Percentiles rank a stretch among this genome's conserved stretches.
Evolutionary conservation across 495 filamentous ascomycete genomes (phyloP).

Genomic region (Hypoxylon lienhwacheense): DNA sequence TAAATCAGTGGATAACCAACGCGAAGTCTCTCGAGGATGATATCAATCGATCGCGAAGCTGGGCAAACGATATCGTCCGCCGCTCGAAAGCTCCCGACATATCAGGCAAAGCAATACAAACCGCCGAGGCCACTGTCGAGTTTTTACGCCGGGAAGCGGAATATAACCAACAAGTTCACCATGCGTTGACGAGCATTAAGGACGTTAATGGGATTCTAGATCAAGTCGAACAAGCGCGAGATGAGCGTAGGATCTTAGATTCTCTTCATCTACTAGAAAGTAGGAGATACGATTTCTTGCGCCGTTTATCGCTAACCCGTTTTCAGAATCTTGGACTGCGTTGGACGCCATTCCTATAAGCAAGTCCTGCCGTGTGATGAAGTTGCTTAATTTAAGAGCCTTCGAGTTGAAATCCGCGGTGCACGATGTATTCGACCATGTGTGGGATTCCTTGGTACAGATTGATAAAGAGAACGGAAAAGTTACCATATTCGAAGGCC

Average conservation of each 20-base stretch:
- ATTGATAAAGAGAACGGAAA: constrained; percentile 53
- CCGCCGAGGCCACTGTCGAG: constrained; percentile 67
- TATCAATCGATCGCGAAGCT: constrained; percentile 69
- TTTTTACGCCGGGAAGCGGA: constrained; percentile 74
- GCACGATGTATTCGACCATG: constrained; percentile 58
- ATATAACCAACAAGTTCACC: constrained; percentile 71
- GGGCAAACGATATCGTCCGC: constrained; percentile 73
- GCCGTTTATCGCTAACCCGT: neutral
- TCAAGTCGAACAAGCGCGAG: constrained; percentile 53
- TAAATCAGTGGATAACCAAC: constrained; percentile 81
- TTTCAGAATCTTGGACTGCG: constrained; percentile 50
- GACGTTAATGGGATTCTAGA: constrained; percentile 54
- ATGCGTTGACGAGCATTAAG: constrained; percentile 62
- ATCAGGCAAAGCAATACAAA: constrained; percentile 60
- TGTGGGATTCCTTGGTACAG: constrained; percentile 59
- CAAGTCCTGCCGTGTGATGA: constrained; percentile 52
- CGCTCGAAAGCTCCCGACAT: constrained; percentile 66
- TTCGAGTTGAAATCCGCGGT: constrained; percentile 59
- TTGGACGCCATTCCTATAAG: constrained; percentile 48
- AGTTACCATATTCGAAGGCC: constrained; percentile 51
- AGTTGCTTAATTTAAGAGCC: constrained; percentile 50
- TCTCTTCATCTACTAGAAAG: constrained; percentile 55
- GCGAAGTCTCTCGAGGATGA: constrained; percentile 82
- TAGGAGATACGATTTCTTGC: constrained; percentile 26
- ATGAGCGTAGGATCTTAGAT: constrained; percentile 52